Percentiles rank a stretch among this genome's conserved stretches.
phyloP scores from a whole-genome alignment of 768 basidiomycete species.

The Fibroporia radiculosa region DNA sequence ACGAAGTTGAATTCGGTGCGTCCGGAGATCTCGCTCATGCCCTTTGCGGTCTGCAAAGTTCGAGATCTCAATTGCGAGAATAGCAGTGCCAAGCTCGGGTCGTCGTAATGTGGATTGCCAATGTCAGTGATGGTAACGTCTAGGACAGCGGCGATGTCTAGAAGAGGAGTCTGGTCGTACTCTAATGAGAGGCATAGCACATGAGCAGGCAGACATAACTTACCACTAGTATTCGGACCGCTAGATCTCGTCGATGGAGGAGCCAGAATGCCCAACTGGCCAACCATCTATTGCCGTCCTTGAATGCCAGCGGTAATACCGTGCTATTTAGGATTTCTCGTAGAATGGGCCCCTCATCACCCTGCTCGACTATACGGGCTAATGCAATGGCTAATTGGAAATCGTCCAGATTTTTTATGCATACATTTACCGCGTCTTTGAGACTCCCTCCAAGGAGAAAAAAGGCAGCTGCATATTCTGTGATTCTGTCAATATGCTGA shows the following conservation, averaged over 20 bases:
- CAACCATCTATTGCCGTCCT: conserved; percentile 85
- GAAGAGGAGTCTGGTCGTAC: conserved; percentile 59
- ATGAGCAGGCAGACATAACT: conserved; percentile 18
- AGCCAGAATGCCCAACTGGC: conserved; percentile 97
- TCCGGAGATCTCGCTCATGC: conserved; percentile 85
- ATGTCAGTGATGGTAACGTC: conserved; percentile 54
- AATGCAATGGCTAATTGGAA: conserved; percentile 87
- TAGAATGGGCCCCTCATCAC: conserved; percentile 74
- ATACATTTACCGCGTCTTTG: conserved; percentile 89
- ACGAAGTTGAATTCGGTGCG: conserved; percentile 93
- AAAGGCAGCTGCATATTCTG: conserved; percentile 98
- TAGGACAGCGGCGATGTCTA: conserved; percentile 56
- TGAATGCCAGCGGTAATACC: conserved; percentile 80
- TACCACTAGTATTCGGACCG: conserved; percentile 86
- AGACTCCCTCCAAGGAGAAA: conserved; percentile 86
- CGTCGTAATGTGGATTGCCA: conserved; percentile 85
- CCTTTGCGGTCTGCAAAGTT: conserved; percentile 88
- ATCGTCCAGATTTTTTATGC: conserved; percentile 80
- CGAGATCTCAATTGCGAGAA: conserved; percentile 87
- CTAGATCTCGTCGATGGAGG: conserved; percentile 77
- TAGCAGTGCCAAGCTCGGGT: conserved; percentile 84
- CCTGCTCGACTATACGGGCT: conserved; percentile 77
- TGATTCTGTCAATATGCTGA: conserved; percentile 4
- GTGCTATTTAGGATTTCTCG: conserved; percentile 60
- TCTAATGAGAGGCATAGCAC: conserved; percentile 1